These are phyloP conservation scores for Madurella mycetomatis DNA, from an alignment of 2,329 filamentous ascomycete genomes.

Conservation along the genomic window DNA sequence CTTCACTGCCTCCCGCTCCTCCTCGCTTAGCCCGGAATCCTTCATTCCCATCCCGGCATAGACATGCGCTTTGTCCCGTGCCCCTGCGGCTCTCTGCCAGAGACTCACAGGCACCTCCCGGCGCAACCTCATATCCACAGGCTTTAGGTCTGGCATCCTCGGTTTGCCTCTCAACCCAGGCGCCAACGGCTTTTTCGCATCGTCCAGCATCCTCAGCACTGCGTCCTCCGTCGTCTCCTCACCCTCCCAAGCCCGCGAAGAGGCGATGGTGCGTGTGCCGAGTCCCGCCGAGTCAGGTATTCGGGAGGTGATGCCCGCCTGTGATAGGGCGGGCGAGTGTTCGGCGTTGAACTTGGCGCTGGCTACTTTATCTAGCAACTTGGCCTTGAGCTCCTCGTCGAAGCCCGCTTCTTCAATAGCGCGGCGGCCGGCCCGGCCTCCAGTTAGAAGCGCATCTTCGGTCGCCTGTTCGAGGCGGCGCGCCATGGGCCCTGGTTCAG, in stretches of 20 bases:
- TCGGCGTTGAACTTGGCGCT: constrained; percentile 51
- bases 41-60: constrained; percentile 49
- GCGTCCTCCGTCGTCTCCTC: constrained; percentile 69
- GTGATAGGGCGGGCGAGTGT: constrained; percentile 44
- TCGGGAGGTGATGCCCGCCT: constrained; percentile 34
- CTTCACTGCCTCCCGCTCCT: constrained; percentile 68
- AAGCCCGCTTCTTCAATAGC: constrained; percentile 61
- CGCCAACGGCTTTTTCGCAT: constrained; percentile 67
- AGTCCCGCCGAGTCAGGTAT: constrained; percentile 57
- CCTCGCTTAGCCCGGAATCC: constrained; percentile 55
- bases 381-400: constrained; percentile 57
- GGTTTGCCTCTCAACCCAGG: constrained; percentile 45
- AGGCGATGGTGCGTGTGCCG: constrained; percentile 64
- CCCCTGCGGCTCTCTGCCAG: constrained; percentile 47
- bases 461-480: constrained; percentile 58
- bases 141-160: constrained; percentile 37
- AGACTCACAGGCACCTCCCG: constrained; percentile 36
- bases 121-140: constrained; percentile 51
- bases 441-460: constrained; percentile 56
- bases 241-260: constrained; percentile 71
- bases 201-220: constrained; percentile 78
- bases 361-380: constrained; percentile 53
- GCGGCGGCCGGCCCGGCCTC: constrained; percentile 54
- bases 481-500: constrained; percentile 46
- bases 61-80: constrained; percentile 52